Evolutionary conservation across 2,329 filamentous ascomycete species (phyloP).

Genomic region (Parastagonospora nodorum): DNA sequence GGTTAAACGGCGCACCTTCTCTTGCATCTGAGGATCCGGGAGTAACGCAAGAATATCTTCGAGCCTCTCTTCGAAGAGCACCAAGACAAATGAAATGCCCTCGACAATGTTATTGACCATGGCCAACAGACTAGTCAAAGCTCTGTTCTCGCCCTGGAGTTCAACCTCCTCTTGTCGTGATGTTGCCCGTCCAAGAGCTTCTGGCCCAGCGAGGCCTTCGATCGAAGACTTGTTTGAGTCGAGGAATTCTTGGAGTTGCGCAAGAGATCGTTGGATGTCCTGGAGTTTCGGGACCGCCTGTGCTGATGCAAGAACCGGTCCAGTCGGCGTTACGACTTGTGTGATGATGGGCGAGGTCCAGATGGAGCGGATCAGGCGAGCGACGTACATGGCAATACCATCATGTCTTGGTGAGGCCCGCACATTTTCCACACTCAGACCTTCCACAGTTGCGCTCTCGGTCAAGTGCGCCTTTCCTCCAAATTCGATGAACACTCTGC

Average conservation of each 20-base stretch:
- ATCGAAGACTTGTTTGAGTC: constrained; percentile 88
- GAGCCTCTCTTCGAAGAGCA: constrained; percentile 91
- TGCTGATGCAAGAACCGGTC: constrained; percentile 68
- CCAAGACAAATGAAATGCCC: constrained; percentile 93
- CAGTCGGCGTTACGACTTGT: constrained; percentile 59
- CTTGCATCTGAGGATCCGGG: constrained; percentile 67
- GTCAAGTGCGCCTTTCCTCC: constrained; percentile 86
- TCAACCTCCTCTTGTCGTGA: constrained; percentile 91
- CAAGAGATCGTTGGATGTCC: constrained; percentile 78
- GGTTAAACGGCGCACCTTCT: constrained; percentile 75
- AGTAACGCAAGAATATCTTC: constrained; percentile 83
- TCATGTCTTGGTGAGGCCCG: constrained; percentile 87
- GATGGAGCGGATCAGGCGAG: constrained; percentile 82
- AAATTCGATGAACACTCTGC: constrained; percentile 87
- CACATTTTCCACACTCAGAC: constrained; percentile 76
- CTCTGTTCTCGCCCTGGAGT: constrained; percentile 91
- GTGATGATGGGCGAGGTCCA: constrained; percentile 81
- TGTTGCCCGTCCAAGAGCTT: constrained; percentile 76
- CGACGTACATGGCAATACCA: constrained; percentile 84
- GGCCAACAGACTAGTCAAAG: constrained; percentile 81
- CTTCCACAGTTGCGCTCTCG: constrained; percentile 70
- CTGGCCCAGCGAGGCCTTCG: constrained; percentile 89
- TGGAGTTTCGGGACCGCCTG: constrained; percentile 72
- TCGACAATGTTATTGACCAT: constrained; percentile 91
- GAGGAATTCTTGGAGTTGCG: constrained; percentile 79